Evolutionary conservation across 1,284 basidiomycete species (phyloP).

Genomic region (Psilocybe mexicana): DNA sequence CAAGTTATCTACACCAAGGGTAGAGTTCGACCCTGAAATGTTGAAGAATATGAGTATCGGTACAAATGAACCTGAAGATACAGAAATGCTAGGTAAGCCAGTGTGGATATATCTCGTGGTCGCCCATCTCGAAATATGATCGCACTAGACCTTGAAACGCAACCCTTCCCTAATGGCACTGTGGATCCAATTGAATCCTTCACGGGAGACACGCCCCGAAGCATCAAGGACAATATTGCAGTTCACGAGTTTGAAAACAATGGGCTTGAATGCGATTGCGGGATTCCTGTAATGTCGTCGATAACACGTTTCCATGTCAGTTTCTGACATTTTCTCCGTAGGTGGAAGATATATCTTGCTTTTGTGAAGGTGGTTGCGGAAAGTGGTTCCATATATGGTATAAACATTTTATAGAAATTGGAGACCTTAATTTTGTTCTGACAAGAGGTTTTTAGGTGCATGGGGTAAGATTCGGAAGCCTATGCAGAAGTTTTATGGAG

Average conservation of each 20-base stretch:
- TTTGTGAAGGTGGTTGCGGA: constrained; percentile 68
- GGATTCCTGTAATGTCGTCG: constrained; percentile 46
- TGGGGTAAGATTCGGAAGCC: constrained; percentile 53
- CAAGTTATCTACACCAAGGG: constrained; percentile 20
- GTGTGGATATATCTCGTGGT: neutral
- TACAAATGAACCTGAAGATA: constrained; percentile 27
- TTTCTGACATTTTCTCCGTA: neutral
- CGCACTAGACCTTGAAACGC: constrained; percentile 43
- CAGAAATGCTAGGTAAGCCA: constrained; percentile 46
- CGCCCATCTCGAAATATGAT: neutral
- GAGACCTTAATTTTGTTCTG: neutral
- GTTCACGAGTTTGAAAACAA: constrained; percentile 23
- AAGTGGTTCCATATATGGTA: constrained; percentile 78
- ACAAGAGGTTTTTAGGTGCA: constrained; percentile 55
- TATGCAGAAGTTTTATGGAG: constrained; percentile 1
- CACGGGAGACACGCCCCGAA: constrained; percentile 11
- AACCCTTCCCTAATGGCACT: constrained; percentile 25
- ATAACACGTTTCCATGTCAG: neutral
- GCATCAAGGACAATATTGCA: neutral
- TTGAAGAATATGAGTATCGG: constrained; percentile 40
- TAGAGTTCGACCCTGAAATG: constrained; percentile 40
- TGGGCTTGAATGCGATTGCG: constrained; percentile 64
- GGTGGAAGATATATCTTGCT: constrained; percentile 53
- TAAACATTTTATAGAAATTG: constrained; percentile 20
- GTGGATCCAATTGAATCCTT: constrained; percentile 43